These are phyloP conservation scores for Mycosarcoma maydis DNA, from an alignment of 1,284 basidiomycete genomes.

Conservation along the genomic window DNA sequence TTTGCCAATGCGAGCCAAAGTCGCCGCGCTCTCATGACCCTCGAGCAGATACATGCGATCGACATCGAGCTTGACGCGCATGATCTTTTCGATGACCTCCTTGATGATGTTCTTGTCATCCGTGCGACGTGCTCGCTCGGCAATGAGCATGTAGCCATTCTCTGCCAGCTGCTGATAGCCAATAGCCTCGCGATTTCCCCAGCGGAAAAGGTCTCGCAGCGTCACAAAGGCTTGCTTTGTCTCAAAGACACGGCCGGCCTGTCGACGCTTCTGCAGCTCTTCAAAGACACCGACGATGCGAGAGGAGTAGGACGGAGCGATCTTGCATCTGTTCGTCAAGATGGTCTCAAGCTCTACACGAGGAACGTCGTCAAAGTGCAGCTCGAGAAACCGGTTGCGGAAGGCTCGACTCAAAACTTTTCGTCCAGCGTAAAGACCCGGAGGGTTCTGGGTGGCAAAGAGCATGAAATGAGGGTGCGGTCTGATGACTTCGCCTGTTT, in stretches of 20 bases:
- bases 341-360: conserved; percentile 93
- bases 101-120: conserved; percentile 91
- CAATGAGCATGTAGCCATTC: conserved; percentile 97
- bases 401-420: conserved; percentile 96
- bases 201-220: conserved; percentile 94
- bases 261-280: conserved; percentile 90
- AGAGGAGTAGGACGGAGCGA: conserved; percentile 76
- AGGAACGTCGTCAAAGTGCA: conserved; percentile 97
- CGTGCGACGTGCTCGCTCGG: conserved; percentile 83
- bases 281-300: conserved; percentile 91
- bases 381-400: conserved; percentile 97
- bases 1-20: conserved; percentile 50
- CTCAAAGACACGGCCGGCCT: conserved; percentile 92
- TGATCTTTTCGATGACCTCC: conserved; percentile 87
- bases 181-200: conserved; percentile 86
- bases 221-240: conserved; percentile 97
- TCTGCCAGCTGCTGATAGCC: conserved; percentile 92
- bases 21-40: conserved; percentile 64
- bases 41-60: conserved; percentile 71
- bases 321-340: conserved; percentile 60
- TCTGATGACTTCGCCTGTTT: conserved; percentile 91
- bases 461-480: conserved; percentile 98
- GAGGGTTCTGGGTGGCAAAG: conserved; percentile 98
- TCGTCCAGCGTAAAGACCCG: conserved; percentile 94
- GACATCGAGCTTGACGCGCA: conserved; percentile 84